Evolutionary conservation across 208 protist genomes (phyloP).

Genomic region (Acanthamoeba sp.): DNA sequence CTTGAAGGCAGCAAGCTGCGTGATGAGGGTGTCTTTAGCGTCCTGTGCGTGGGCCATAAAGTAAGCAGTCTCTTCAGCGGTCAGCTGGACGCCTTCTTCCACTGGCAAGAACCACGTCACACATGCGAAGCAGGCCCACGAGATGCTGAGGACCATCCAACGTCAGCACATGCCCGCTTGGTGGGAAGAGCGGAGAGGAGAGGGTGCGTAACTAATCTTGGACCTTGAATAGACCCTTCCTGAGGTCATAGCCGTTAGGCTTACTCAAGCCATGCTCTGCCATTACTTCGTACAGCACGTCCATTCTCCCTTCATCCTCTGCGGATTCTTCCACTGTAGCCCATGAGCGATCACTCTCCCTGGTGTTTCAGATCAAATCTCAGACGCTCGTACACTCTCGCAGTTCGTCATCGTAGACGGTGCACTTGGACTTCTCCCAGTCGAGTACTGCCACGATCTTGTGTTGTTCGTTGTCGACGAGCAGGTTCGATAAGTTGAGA

Average conservation of each 20-base stretch:
- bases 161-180: neutral
- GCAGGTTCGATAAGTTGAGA: slow-evolving; percentile 21
- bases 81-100: neutral
- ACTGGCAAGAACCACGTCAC: neutral
- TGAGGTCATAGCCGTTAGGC: too few relatives aligned
- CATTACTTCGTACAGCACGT: too few relatives aligned
- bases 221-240: too few relatives aligned
- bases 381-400: neutral
- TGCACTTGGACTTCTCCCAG: slow-evolving; percentile 7
- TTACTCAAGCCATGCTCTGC: too few relatives aligned
- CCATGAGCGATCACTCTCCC: neutral
- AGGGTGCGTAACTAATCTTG: neutral
- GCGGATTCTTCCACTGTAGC: neutral
- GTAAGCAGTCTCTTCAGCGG: neutral
- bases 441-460: slow-evolving; percentile 29
- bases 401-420: neutral
- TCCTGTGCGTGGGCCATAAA: neutral
- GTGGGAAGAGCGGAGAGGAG: too few relatives aligned
- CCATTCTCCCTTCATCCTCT: too few relatives aligned
- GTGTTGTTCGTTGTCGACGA: neutral
- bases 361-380: neutral
- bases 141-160: neutral
- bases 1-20: too few relatives aligned
- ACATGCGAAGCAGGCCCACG: neutral
- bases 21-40: too few relatives aligned